Conservation (phyloP, 768 basidiomycete genomes). For the Chalciporus sphaerocephalus region DNA sequence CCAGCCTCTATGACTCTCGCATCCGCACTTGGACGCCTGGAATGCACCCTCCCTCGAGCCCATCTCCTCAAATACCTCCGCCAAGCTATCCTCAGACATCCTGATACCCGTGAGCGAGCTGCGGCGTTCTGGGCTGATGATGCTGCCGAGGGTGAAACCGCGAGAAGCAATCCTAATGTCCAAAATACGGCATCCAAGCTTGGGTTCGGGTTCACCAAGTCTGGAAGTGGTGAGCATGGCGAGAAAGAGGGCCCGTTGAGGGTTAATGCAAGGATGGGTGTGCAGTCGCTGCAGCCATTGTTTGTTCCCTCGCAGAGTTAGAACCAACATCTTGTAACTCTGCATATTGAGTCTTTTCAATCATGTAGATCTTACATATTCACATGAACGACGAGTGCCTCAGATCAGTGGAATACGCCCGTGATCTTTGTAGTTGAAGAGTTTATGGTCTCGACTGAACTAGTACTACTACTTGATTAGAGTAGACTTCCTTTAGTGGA, state of each 20-base stretch:
- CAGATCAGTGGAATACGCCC: too few relatives aligned
- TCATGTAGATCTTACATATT: neutral
- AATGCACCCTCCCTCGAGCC: conserved; percentile 41
- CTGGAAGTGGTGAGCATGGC: conserved; percentile 4
- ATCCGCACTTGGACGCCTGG: conserved; percentile 27
- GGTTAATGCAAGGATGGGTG: conserved; percentile 21
- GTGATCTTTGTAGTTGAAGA: too few relatives aligned
- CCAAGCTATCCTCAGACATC: conserved; percentile 53
- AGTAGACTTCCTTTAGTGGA: too few relatives aligned
- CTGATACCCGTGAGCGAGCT: conserved; percentile 44
- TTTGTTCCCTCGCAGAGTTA: conserved; percentile 21
- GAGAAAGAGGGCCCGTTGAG: conserved; percentile 24
- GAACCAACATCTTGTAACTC: neutral
- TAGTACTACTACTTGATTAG: too few relatives aligned
- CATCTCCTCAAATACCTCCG: conserved; percentile 54
- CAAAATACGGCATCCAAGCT: conserved; percentile 43
- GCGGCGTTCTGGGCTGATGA: conserved; percentile 56
- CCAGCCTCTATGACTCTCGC: conserved; percentile 27
- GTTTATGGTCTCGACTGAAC: too few relatives aligned
- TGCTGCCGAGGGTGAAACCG: conserved; percentile 47
- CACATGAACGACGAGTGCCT: neutral
- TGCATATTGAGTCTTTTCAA: neutral
- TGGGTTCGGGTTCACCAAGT: conserved; percentile 37
- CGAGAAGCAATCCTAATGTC: conserved; percentile 47
- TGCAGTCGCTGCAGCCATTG: conserved; percentile 25